phyloP scores from a whole-genome alignment of 805 yeast genomes.

The Candida pini region DNA sequence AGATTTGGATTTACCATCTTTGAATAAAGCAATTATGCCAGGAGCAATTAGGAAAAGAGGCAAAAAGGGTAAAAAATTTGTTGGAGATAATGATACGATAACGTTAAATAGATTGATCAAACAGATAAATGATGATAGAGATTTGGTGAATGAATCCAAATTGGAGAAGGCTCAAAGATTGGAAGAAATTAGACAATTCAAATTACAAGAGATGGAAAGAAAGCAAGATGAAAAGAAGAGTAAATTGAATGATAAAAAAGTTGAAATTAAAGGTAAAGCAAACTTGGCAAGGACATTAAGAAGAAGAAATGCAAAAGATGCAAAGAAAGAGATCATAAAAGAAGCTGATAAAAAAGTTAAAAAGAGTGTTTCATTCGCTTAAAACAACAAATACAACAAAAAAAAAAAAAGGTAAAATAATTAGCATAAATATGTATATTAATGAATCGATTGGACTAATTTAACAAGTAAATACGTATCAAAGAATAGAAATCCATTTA shows the following conservation, averaged over 20 bases:
- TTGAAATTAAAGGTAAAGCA: slow-evolving; percentile 69
- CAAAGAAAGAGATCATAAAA: slow-evolving; percentile 21
- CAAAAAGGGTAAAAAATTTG: slow-evolving; percentile 80
- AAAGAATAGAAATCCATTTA: slow-evolving; percentile 17
- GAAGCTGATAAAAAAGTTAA: slow-evolving; percentile 19
- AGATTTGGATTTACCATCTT: slow-evolving; percentile 70
- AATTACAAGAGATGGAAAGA: slow-evolving; percentile 80
- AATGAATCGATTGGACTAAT: not conserved
- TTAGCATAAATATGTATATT: not conserved
- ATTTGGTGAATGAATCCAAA: slow-evolving; percentile 76
- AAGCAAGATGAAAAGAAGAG: slow-evolving; percentile 66
- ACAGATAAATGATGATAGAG: slow-evolving; percentile 77
- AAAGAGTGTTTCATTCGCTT: slow-evolving; percentile 49
- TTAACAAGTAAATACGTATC: slow-evolving; percentile 10
- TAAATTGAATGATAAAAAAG: slow-evolving; percentile 70
- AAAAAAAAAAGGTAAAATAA: not conserved
- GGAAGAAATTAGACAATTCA: slow-evolving; percentile 84
- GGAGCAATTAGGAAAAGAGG: slow-evolving; percentile 74
- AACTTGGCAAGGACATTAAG: slow-evolving; percentile 63
- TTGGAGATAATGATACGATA: slow-evolving; percentile 61
- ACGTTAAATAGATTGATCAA: slow-evolving; percentile 66
- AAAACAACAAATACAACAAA: slow-evolving; percentile 1
- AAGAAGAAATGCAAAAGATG: slow-evolving; percentile 45
- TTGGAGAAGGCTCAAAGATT: slow-evolving; percentile 84
- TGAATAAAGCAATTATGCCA: slow-evolving; percentile 81